These are phyloP conservation scores for Aspergillus baeticus DNA, from an alignment of 495 filamentous ascomycete genomes.

Conservation along the genomic window DNA sequence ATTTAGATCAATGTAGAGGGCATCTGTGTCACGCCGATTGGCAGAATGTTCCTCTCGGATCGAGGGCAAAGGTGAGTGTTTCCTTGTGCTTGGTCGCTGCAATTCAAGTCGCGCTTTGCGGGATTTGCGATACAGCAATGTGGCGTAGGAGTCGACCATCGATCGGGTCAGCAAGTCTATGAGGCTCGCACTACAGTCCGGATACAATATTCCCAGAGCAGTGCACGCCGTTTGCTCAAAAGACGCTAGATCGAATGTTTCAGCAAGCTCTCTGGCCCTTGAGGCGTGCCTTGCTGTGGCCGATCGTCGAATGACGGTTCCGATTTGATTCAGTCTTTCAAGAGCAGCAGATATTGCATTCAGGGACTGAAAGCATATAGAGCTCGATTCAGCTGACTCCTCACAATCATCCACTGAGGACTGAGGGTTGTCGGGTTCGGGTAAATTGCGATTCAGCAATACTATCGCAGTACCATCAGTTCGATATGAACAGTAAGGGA, in stretches of 20 bases:
- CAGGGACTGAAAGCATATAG: too few relatives aligned
- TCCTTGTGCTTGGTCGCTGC: not conserved
- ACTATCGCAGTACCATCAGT: not conserved
- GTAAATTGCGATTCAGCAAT: not conserved
- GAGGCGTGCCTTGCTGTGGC: not conserved
- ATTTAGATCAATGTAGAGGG: not conserved
- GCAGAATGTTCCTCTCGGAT: not conserved
- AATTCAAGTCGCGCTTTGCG: not conserved
- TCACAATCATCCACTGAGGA: too few relatives aligned
- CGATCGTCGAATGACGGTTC: conserved; percentile 6
- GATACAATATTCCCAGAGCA: not conserved
- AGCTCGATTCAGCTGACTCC: too few relatives aligned
- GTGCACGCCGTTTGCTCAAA: not conserved
- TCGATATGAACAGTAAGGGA: not conserved
- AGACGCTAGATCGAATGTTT: not conserved
- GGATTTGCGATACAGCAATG: not conserved
- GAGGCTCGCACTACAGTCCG: conserved; percentile 1
- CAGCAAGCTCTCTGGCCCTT: not conserved
- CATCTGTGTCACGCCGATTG: not conserved
- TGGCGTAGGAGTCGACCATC: not conserved
- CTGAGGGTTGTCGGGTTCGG: too few relatives aligned
- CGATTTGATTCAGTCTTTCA: not conserved
- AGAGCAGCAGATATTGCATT: conserved; percentile 1
- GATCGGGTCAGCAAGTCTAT: not conserved
- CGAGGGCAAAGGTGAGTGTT: not conserved